A percentile compares a stretch with the other conserved stretches of the same genome.
These are phyloP conservation scores for Ceratocystiopsis brevicomis DNA, from an alignment of 2,329 filamentous ascomycete genomes.

Conservation along the genomic window DNA sequence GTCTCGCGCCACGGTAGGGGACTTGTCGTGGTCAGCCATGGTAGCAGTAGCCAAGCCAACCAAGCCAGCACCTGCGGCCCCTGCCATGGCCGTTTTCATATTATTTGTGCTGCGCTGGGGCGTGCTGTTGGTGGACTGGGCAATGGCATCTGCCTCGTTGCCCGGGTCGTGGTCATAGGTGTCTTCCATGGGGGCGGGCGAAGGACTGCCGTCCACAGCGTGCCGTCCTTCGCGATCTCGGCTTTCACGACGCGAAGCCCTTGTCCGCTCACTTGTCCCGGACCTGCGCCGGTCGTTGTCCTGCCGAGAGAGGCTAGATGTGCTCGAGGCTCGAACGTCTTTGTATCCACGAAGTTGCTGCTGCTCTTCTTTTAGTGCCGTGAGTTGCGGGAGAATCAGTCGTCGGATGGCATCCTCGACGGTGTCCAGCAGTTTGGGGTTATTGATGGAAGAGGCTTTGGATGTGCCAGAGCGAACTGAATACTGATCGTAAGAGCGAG, in stretches of 20 bases:
- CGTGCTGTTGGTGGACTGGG: constrained; percentile 20
- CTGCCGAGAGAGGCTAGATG: constrained; percentile 35
- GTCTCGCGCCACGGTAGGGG: constrained; percentile 30
- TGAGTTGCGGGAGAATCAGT: constrained; percentile 78
- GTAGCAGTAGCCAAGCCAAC: constrained; percentile 19
- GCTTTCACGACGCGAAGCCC: constrained; percentile 23
- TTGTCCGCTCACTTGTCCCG: constrained; percentile 25
- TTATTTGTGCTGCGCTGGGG: constrained; percentile 25
- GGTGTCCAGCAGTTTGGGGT: constrained; percentile 74
- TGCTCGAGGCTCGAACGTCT: constrained; percentile 25
- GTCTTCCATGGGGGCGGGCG: not conserved
- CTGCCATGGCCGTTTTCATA: constrained; percentile 25
- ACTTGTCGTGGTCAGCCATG: constrained; percentile 17
- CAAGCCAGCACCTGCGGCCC: constrained; percentile 25
- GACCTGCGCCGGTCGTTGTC: constrained; percentile 42
- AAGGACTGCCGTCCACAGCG: constrained; percentile 30
- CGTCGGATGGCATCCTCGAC: constrained; percentile 86
- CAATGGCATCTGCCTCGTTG: constrained; percentile 8
- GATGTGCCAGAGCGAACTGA: constrained; percentile 32
- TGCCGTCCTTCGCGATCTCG: constrained; percentile 36
- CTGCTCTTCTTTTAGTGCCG: constrained; percentile 35
- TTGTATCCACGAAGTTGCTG: too few species aligned
- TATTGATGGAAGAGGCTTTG: constrained; percentile 59
- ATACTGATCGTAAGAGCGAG: constrained; percentile 33
- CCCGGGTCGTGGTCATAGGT: constrained; percentile 22